These are phyloP conservation scores for Tricholoma saponaceum DNA, from an alignment of 768 basidiomycete genomes.

Conservation along the genomic window DNA sequence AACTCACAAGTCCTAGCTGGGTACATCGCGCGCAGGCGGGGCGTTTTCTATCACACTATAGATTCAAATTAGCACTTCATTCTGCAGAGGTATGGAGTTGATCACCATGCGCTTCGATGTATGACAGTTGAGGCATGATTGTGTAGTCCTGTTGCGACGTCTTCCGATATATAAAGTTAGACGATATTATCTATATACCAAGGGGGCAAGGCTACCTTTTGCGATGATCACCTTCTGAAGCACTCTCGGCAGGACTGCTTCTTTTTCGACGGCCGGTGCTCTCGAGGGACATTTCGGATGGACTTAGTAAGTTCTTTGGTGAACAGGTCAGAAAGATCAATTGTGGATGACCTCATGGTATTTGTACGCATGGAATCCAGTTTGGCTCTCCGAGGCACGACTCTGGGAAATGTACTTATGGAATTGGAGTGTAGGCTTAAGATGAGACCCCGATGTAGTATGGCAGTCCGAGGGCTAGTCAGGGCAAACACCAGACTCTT, in stretches of 20 bases:
- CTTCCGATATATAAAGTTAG: conserved; percentile 18
- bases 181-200: neutral
- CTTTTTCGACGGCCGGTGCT: conserved; percentile 24
- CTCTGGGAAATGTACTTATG: conserved; percentile 13
- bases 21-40: conserved; percentile 48
- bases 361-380: conserved; percentile 20
- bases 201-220: conserved; percentile 30
- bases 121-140: conserved; percentile 72
- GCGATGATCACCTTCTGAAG: conserved; percentile 49
- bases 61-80: conserved; percentile 8
- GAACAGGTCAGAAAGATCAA: conserved; percentile 13
- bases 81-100: neutral
- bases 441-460: conserved; percentile 14
- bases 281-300: conserved; percentile 27
- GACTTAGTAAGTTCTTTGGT: conserved; percentile 6
- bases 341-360: conserved; percentile 13
- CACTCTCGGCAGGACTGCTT: conserved; percentile 22
- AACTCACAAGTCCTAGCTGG: conserved; percentile 44
- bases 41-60: conserved; percentile 45
- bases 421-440: conserved; percentile 18
- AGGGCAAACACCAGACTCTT: too few species aligned
- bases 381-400: conserved; percentile 20
- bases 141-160: conserved; percentile 68
- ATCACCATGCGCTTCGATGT: conserved; percentile 71
- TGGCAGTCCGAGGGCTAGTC: too few species aligned